Percentiles rank a stretch among this genome's conserved stretches.
Evolutionary conservation across 495 filamentous ascomycete genomes (phyloP).

Genomic region (Podospora pseudopauciseta): DNA sequence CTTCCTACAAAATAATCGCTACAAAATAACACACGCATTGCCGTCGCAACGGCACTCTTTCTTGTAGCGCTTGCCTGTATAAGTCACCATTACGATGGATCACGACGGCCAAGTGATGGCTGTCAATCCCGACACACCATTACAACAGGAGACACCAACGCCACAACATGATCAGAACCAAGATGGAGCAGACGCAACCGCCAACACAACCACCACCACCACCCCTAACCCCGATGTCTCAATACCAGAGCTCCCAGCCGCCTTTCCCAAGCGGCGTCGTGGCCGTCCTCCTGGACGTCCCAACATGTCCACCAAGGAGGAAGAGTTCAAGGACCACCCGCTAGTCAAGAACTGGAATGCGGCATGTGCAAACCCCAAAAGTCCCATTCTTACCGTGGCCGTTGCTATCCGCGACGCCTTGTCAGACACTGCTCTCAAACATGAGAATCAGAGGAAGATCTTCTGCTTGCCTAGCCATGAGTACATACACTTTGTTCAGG

Average conservation of each 20-base stretch:
- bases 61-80: slow-evolving; percentile 1
- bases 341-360: slow-evolving; percentile 32
- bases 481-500: slow-evolving; percentile 32
- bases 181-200: neutral
- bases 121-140: neutral
- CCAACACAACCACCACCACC: neutral
- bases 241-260: slow-evolving; percentile 18
- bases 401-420: slow-evolving; percentile 29
- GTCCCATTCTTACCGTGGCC: slow-evolving; percentile 21
- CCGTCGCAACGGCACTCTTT: neutral
- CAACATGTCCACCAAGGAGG: slow-evolving; percentile 30
- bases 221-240: neutral
- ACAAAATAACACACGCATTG: slow-evolving; percentile 4
- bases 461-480: slow-evolving; percentile 31
- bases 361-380: slow-evolving; percentile 22
- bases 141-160: neutral
- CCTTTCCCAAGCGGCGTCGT: slow-evolving; percentile 33
- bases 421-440: slow-evolving; percentile 26
- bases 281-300: slow-evolving; percentile 35
- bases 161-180: neutral
- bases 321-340: slow-evolving; percentile 29
- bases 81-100: neutral
- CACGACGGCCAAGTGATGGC: neutral
- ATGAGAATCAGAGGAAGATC: slow-evolving; percentile 32
- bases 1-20: neutral